These are phyloP conservation scores for Sugiyamaella mastotermitis DNA, from an alignment of 805 yeast genomes.

Conservation along the genomic window DNA sequence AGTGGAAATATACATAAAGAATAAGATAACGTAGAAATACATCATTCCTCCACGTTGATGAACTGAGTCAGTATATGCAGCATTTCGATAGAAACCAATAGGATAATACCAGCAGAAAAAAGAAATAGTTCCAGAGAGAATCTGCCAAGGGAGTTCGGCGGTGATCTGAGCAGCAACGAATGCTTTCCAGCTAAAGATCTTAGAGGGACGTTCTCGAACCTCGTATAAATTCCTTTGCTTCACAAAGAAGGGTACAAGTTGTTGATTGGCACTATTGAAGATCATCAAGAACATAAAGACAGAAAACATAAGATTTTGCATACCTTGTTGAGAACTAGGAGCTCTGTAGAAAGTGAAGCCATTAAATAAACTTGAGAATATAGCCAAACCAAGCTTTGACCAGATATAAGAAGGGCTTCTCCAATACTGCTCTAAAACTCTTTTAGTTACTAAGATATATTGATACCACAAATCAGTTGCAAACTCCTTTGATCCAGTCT, in stretches of 20 bases:
- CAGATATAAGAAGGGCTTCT: conserved; percentile 57
- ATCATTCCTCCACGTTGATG: conserved; percentile 38
- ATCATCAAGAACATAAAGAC: conserved; percentile 61
- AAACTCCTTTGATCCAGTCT: conserved; percentile 26
- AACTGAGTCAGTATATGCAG: conserved; percentile 40
- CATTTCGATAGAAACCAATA: conserved; percentile 57
- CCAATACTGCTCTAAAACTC: conserved; percentile 59
- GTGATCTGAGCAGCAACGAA: conserved; percentile 57
- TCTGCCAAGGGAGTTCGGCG: conserved; percentile 63
- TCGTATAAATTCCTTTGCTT: conserved; percentile 59
- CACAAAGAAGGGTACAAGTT: conserved; percentile 56
- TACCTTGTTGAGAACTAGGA: conserved; percentile 52
- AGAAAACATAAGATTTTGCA: conserved; percentile 80
- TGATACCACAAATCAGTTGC: conserved; percentile 42
- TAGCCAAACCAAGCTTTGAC: conserved; percentile 49
- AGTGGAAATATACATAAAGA: conserved; percentile 40
- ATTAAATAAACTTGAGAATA: conserved; percentile 51
- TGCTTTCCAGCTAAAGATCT: conserved; percentile 62
- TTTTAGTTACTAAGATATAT: conserved; percentile 38
- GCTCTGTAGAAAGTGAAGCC: conserved; percentile 70
- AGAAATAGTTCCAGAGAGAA: conserved; percentile 54
- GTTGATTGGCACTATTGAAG: conserved; percentile 52
- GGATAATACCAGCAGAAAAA: conserved; percentile 65
- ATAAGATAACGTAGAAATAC: conserved; percentile 36
- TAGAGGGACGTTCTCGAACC: conserved; percentile 68